Conservation (phyloP, 176 grass and related monocot species). For the Musa schizocarpa region DNA sequence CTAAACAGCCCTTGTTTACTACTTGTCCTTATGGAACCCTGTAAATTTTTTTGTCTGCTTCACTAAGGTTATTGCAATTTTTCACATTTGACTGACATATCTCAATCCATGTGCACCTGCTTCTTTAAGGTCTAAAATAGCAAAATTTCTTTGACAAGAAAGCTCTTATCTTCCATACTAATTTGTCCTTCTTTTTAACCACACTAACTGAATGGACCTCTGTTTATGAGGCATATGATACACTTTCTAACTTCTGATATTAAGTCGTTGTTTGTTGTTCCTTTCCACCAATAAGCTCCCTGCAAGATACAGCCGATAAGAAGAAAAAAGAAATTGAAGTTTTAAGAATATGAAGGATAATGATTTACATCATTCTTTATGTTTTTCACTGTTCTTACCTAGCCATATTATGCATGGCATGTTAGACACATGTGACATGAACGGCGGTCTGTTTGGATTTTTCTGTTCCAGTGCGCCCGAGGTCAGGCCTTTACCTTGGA, state of each 20-base stretch:
- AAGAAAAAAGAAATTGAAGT: background rate
- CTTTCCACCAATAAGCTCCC: background rate
- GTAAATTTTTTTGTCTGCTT: no score
- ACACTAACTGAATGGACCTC: no score
- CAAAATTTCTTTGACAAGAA: background rate
- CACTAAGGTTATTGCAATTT: no score
- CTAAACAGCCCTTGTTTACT: no score
- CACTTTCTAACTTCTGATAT: background rate
- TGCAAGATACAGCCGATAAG: background rate
- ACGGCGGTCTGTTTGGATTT: background rate
- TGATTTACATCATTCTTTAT: background rate
- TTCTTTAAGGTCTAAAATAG: no score
- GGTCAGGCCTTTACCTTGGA: conserved; percentile 62
- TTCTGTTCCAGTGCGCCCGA: conserved; percentile 54
- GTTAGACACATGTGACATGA: background rate
- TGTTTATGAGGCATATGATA: background rate
- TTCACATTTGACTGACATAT: no score
- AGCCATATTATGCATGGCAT: background rate
- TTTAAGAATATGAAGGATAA: background rate
- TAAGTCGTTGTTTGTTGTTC: background rate
- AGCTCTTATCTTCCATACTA: background rate
- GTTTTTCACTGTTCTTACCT: background rate
- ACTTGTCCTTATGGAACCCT: no score
- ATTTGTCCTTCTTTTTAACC: background rate
- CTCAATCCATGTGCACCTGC: no score